Evolutionary conservation across 2,329 filamentous ascomycete species (phyloP), one percentile per base, ranked within the genome.

Genomic region (Aspergillus carbonarius): DNA sequence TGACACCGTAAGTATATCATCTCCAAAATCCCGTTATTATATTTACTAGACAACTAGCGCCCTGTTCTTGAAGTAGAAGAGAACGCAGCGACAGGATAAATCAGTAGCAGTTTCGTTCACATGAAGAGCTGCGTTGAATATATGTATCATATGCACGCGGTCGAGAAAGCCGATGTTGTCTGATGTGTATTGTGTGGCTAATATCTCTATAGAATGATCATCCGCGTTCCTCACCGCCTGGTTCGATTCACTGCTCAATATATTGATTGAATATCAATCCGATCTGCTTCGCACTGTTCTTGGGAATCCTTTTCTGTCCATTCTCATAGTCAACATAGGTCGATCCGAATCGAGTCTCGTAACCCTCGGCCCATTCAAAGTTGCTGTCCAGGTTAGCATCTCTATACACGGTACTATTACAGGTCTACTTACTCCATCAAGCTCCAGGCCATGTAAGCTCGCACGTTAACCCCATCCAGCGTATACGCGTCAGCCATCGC

Each of bases 281-380:
- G 68, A 96, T 82, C 69, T 84, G 83, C 75, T 82, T 84, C 18
- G 90, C 91, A 73, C 90, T 95, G 84, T 92, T 91, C 84, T 96
- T 96, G 39, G 91, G 88, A 66, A 88, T 83, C 53, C 91, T 82
- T 80, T 88, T 90, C 81, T 96, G 92, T 23, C 86, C 88, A 65
- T 91, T 85, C 67, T 85, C 70, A 73, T 95, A 96, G 76, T 96
- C 91, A 54, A 96, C 91, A 72, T 83, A 95, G 6, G 88, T 91
- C 57, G 92, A 90, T 25, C 91, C 91, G 68, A 96, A 96, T 40
- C 91, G 84, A 44, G 91, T 95, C 78, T 91, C 88, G 71, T 93
- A 96, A 10, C 91, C 91, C 73, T 96, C 91, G n/a, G 91, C 90
- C 90, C 90, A 93, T 76, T 93, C 91, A 69, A 93, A 93, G 79